Evolutionary conservation across 106 monocot species (phyloP).

Genomic region (Phalaenopsis aphrodite): DNA sequence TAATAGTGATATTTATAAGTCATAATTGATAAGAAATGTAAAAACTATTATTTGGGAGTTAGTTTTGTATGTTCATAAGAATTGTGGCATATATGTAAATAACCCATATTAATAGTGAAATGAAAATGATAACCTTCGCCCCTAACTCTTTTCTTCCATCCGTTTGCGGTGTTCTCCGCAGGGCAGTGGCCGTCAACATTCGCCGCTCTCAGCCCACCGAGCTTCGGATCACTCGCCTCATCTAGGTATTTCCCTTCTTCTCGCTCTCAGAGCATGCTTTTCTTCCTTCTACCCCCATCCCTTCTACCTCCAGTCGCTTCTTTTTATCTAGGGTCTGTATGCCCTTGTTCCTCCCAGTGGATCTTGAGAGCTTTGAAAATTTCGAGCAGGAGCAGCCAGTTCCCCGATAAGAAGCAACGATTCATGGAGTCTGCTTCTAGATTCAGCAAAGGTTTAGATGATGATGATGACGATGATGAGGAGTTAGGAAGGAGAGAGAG

Average conservation of each 20-base stretch:
- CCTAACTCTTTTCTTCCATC: background rate
- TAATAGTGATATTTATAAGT: too few relatives aligned
- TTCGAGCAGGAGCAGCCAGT: conserved; percentile 2
- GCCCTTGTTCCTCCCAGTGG: background rate
- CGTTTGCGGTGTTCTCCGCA: background rate
- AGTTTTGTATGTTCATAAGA: too few relatives aligned
- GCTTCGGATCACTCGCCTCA: conserved; percentile 10
- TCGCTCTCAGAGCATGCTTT: background rate
- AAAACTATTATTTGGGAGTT: too few relatives aligned
- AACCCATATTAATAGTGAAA: background rate
- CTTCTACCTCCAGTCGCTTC: background rate
- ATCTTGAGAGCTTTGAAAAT: background rate
- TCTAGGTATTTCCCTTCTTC: conserved; percentile 11
- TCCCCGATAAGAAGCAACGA: conserved; percentile 15
- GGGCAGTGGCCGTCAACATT: conserved; percentile 20
- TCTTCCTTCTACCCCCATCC: background rate
- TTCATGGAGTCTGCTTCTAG: conserved; percentile 22
- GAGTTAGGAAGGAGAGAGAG: conserved; percentile 18
- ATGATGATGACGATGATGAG: conserved; percentile 16
- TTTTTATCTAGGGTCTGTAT: background rate
- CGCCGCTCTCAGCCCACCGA: conserved; percentile 5
- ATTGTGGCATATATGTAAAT: too few relatives aligned
- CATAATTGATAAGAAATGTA: too few relatives aligned
- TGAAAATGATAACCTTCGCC: background rate
- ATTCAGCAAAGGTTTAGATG: conserved; percentile 17